Evolutionary conservation across 441 rosid species (phyloP).

Genomic region (Jatropha multifida): DNA sequence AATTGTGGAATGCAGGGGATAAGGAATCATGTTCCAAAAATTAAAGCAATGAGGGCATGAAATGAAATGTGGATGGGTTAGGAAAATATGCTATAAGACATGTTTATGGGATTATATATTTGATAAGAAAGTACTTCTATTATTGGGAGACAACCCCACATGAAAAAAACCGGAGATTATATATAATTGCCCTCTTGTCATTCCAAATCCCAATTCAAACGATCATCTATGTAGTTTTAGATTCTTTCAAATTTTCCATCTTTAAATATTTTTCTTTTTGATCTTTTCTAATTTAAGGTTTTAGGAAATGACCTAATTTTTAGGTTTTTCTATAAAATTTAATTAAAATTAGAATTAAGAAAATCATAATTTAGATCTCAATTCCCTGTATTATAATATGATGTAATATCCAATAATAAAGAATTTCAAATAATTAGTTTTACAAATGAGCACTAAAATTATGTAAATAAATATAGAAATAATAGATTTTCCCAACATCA

Average conservation of each 20-base stretch:
- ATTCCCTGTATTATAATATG: too few species aligned
- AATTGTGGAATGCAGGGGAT: conserved; percentile 19
- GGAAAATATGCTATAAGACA: background rate
- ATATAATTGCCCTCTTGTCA: conserved; percentile 12
- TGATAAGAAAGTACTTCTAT: conserved; percentile 14
- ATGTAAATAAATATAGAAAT: too few species aligned
- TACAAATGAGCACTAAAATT: too few species aligned
- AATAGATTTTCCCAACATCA: too few species aligned
- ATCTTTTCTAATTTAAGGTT: too few species aligned
- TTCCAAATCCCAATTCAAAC: conserved; percentile 10
- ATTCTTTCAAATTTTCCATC: background rate
- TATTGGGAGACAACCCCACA: conserved; percentile 36
- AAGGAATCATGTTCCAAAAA: conserved; percentile 33
- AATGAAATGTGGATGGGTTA: background rate
- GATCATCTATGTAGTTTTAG: conserved; percentile 3
- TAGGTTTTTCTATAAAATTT: too few species aligned
- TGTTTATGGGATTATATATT: background rate
- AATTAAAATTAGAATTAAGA: too few species aligned
- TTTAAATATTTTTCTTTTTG: background rate
- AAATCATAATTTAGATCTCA: too few species aligned
- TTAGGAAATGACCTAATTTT: too few species aligned
- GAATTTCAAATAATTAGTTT: too few species aligned
- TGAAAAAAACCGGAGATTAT: conserved; percentile 26
- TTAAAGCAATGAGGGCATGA: conserved; percentile 17
- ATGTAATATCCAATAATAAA: too few species aligned